Percentiles rank a stretch among this genome's conserved stretches.
Evolutionary conservation across 805 yeast genomes (phyloP).

Genomic region (Geotrichum ghanense): DNA sequence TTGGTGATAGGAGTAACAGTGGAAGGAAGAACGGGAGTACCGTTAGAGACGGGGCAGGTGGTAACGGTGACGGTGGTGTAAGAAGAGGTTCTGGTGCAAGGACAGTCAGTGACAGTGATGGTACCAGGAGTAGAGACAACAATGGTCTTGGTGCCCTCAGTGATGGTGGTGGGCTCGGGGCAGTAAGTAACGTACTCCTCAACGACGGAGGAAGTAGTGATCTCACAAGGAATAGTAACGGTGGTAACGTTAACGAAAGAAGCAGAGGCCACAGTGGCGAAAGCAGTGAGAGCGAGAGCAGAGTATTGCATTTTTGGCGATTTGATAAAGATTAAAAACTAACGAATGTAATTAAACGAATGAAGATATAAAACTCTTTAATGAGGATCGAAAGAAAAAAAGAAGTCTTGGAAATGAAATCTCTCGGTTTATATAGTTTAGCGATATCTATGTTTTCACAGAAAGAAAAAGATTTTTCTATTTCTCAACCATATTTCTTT

Average conservation of each 20-base stretch:
- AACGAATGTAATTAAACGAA: background rate
- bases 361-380: too few species aligned
- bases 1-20: conserved; percentile 2
- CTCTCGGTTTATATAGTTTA: too few species aligned
- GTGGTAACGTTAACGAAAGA: conserved; percentile 21
- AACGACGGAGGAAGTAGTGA: conserved; percentile 39
- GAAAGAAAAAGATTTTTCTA: too few species aligned
- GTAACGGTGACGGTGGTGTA: conserved; percentile 12
- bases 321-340: background rate
- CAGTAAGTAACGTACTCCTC: conserved; percentile 75
- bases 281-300: conserved; percentile 11
- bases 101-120: conserved; percentile 75
- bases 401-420: background rate
- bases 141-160: conserved; percentile 57
- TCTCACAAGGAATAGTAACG: conserved; percentile 14
- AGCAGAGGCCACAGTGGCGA: conserved; percentile 14
- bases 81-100: conserved; percentile 53
- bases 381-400: background rate
- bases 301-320: conserved; percentile 13
- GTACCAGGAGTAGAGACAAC: conserved; percentile 73
- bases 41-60: conserved; percentile 11
- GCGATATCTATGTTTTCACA: too few species aligned
- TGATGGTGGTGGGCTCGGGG: conserved; percentile 59
- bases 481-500: too few species aligned
- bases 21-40: conserved; percentile 2